A percentile compares a stretch with the other conserved stretches of the same genome.
Evolutionary conservation across 139 green algal genomes (phyloP).

Genomic region (Astrephomene gubernaculifera): DNA sequence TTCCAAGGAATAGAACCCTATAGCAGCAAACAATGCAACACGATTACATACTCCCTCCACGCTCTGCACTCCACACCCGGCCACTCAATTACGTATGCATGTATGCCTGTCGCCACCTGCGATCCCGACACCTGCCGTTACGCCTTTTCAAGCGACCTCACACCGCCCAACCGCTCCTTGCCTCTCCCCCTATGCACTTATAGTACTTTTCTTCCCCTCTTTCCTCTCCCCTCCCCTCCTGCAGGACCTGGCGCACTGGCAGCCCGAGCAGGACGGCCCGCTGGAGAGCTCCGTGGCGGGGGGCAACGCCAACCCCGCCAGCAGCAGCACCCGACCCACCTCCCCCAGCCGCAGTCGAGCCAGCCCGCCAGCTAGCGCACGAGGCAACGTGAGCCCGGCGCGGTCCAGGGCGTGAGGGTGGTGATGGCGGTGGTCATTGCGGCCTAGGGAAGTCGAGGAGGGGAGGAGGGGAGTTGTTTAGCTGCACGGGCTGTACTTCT

Average conservation of each 20-base stretch:
- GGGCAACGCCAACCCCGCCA: background rate
- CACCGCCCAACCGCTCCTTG: background rate
- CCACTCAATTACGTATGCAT: too few relatives aligned
- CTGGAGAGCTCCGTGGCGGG: background rate
- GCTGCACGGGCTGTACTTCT: too few relatives aligned
- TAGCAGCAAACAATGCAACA: background rate
- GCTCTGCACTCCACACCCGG: background rate
- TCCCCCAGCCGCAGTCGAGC: conserved; percentile 12
- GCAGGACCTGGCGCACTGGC: conserved; percentile 40
- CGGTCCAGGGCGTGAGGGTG: conserved; percentile 15
- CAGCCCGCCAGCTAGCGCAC: conserved; percentile 1
- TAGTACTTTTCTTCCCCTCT: background rate
- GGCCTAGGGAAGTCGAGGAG: too few relatives aligned
- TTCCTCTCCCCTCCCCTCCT: background rate
- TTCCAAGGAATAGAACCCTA: background rate
- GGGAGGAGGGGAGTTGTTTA: too few relatives aligned
- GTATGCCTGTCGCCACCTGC: background rate
- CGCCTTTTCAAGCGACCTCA: background rate
- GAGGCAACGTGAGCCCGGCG: conserved; percentile 18
- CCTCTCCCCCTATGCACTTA: background rate
- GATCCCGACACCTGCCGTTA: background rate
- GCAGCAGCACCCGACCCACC: conserved; percentile 12
- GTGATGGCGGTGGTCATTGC: too few relatives aligned
- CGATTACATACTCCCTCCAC: background rate
- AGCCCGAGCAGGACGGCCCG: conserved; percentile 24